phyloP scores from a whole-genome alignment of 129 eudicot genomes.

The Escallonia rubra region DNA sequence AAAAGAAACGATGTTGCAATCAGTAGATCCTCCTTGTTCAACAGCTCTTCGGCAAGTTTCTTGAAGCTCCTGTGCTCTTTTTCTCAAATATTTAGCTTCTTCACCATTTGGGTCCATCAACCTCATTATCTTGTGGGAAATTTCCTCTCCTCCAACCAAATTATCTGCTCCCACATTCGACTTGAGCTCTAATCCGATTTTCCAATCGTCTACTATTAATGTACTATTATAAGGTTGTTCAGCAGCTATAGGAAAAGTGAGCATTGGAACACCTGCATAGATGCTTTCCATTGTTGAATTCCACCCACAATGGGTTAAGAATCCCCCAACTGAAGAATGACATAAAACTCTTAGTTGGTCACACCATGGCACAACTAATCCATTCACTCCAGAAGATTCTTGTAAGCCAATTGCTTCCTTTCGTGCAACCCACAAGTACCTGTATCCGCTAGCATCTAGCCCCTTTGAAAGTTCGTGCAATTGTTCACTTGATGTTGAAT shows the following conservation, averaged over 20 bases:
- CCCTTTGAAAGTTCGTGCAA: conserved; percentile 22
- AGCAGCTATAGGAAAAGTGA: not conserved
- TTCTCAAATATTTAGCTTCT: conserved; percentile 5
- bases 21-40: not conserved
- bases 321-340: conserved; percentile 1
- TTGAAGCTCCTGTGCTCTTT: not conserved
- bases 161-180: not conserved
- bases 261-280: not conserved
- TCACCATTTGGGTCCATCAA: not conserved
- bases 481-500: conserved; percentile 18
- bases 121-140: not conserved
- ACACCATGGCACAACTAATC: conserved; percentile 19
- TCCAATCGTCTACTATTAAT: conserved; percentile 16
- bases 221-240: conserved; percentile 3
- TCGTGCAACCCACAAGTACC: conserved; percentile 24
- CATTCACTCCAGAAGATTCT: conserved; percentile 1
- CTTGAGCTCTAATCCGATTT: conserved; percentile 10
- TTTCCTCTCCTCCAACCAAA: conserved; percentile 7
- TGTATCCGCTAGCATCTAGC: conserved; percentile 10
- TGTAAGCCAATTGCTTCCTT: not conserved
- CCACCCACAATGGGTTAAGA: conserved; percentile 9
- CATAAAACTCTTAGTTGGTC: conserved; percentile 3
- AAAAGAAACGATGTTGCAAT: not conserved
- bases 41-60: not conserved
- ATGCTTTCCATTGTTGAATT: conserved; percentile 6